These are phyloP conservation scores for Sclerotinia borealis DNA, from an alignment of 2,329 filamentous ascomycete genomes.

Conservation along the genomic window DNA sequence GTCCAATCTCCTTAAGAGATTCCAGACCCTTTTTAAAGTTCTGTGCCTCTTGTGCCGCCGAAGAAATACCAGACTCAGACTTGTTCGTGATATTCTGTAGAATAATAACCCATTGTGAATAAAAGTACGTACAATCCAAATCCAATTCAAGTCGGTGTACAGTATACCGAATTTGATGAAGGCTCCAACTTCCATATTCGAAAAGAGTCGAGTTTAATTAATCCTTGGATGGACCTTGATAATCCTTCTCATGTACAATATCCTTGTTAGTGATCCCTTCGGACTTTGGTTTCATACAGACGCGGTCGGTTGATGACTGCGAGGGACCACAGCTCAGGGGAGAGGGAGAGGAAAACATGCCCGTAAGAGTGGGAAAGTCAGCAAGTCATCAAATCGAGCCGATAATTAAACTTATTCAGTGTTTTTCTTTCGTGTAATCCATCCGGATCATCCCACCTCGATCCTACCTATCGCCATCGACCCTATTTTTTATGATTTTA, in stretches of 20 bases:
- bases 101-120: too few relatives aligned
- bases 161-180: not conserved
- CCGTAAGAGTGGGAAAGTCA: slow-evolving; percentile 16
- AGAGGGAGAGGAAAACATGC: slow-evolving; percentile 3
- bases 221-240: slow-evolving; percentile 4
- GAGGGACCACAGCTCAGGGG: slow-evolving; percentile 3
- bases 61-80: not conserved
- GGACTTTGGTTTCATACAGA: slow-evolving; percentile 31
- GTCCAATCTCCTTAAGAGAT: not conserved
- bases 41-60: slow-evolving; percentile 5
- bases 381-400: slow-evolving; percentile 14
- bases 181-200: not conserved
- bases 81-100: not conserved
- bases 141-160: not conserved
- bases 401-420: slow-evolving; percentile 12
- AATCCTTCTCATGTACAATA: slow-evolving; percentile 18
- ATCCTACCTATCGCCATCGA: not conserved
- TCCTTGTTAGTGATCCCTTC: slow-evolving; percentile 23
- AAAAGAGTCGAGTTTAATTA: not conserved
- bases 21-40: slow-evolving; percentile 4
- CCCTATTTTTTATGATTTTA: not conserved
- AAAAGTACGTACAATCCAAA: too few relatives aligned
- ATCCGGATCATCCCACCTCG: slow-evolving; percentile 17
- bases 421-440: slow-evolving; percentile 17
- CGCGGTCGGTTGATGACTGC: slow-evolving; percentile 14